Evolutionary conservation across 306 rosid species (phyloP), one percentile per base, ranked within the genome.

Genomic region (Cyclanthera cordifolia): DNA sequence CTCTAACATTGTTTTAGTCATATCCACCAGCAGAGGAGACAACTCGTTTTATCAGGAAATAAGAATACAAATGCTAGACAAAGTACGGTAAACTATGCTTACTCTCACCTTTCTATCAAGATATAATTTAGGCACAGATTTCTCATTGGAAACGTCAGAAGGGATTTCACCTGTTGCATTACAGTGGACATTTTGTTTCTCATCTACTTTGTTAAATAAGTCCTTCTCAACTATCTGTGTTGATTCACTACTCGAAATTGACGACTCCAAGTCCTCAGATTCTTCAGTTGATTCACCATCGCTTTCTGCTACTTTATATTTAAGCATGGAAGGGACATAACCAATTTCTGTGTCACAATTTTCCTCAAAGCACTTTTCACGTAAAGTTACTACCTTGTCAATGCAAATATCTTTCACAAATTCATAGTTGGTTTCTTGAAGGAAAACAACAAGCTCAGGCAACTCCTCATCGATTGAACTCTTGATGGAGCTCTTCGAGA

Each of bases 361-460:
- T 51, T 77, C 74, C 43, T 32, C 70, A 39, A 20, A 34, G 56
- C 76, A 75, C 53, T 69, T 74, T 4, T 66, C 70, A 34, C 66
- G 57, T 48, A 65, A 74, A 54, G 70, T 54, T 30, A 54, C 72
- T 21, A 14, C 72, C 49, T 72, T 74, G 75, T 83, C 85, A 32
- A 76, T 49, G 74, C 87, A 25, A 41, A 80, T 75, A 59, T 89
- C 89, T 80, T 89, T 87, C 2, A 83, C 79, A 65, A 76, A 89
- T 37, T 78, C 79, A 55, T 75, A 75, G 52, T 72, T 61, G 74
- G 87, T 89, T 77, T 85, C 92, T 48, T 84, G 95, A 77, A 88
- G 78, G 78, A 91, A 91, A 51, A 78, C 85, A 75, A 83, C 95
- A 8, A 91, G 58, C 72, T 91, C 95, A 9, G 95, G 94, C 8